Conservation (phyloP, 1,139 yeast species). For the Chernovozyma aurita region DNA sequence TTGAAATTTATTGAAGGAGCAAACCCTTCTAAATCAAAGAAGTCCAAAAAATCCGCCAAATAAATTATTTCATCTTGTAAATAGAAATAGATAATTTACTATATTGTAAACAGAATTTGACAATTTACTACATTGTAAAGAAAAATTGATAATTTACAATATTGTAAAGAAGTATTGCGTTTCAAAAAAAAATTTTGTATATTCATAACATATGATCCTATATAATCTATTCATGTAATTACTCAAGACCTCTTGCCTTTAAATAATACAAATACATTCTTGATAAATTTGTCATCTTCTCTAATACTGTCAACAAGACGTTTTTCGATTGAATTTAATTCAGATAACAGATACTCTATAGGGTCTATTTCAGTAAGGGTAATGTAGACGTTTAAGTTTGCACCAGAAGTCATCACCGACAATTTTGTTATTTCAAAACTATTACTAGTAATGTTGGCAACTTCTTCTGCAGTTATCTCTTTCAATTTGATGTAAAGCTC, state of each 20-base stretch:
- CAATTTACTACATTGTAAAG: neutral
- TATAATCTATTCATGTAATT: no score
- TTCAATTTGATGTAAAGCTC: conserved; percentile 27
- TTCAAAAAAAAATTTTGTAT: neutral
- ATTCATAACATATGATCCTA: neutral
- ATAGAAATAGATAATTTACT: conserved; percentile 4
- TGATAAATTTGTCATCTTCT: conserved; percentile 29
- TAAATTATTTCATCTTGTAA: conserved; percentile 8
- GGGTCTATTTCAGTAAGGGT: conserved; percentile 17
- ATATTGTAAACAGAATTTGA: neutral
- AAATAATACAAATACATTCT: conserved; percentile 26
- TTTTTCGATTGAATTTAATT: conserved; percentile 26
- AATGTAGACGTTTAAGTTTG: conserved; percentile 45
- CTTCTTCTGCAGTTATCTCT: conserved; percentile 17
- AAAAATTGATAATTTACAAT: no score
- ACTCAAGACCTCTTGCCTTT: conserved; percentile 5
- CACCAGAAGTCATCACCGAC: conserved; percentile 66
- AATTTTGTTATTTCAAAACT: conserved; percentile 41
- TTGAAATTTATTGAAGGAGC: conserved; percentile 61
- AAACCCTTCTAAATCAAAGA: conserved; percentile 14
- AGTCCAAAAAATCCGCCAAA: conserved; percentile 13
- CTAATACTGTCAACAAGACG: conserved; percentile 21
- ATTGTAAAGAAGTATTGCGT: neutral
- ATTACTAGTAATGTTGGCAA: conserved; percentile 13
- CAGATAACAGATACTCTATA: conserved; percentile 17